Base-by-base conservation (phyloP, 2,329 filamentous ascomycete genomes). In the Sphaerulina musiva region DNA sequence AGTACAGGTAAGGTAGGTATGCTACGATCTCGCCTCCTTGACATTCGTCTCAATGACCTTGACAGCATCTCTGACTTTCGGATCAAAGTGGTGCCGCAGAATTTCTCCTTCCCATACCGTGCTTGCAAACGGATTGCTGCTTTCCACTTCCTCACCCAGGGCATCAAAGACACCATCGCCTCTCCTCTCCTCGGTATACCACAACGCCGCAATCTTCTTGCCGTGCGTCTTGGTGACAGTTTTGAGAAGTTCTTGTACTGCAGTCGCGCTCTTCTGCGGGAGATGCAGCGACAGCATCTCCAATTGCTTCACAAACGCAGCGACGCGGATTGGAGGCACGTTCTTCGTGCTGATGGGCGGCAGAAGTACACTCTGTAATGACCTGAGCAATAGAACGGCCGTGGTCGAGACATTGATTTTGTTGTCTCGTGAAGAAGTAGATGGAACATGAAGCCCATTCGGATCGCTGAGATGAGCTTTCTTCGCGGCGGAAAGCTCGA, bases 371-470 rank as follows among this genome's bases (percentile, higher is more conserved):
- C 86, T 85, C 5, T 88, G 87, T 5, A 98, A 78, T 48, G 89
- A 93, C 59, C 91, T 87, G 57, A 97, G 80, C 50, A 98, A 82
- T 26, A 98, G 84, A 14, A 96, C 90, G 2, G 91, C 93, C 0
- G 91, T 95, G 0, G 93, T 98, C 67, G 95, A 87, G 52, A 96
- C 84, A 73, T 98, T 97, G 74, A 98, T 83, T 70, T 87, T 93
- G 68, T 83, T 63, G 44, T 65, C 64, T 32, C 59, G 51, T 1
- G 55, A 56, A 2, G 46, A 70, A 66, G 51, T 73, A 64, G 55
- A 70, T 59, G 61, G 74, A 66, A 61, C 83, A 76, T 2, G 86
- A 83, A 67, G 91, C 82, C 62, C 63, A 44, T 69, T 67, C 7
- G 66, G 66, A 49, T 69, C 66, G 12, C 0, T 81, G 78, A 8